These are phyloP conservation scores for Ogataea hybrid DNA, from an alignment of 1,139 yeast genomes.

Conservation along the genomic window DNA sequence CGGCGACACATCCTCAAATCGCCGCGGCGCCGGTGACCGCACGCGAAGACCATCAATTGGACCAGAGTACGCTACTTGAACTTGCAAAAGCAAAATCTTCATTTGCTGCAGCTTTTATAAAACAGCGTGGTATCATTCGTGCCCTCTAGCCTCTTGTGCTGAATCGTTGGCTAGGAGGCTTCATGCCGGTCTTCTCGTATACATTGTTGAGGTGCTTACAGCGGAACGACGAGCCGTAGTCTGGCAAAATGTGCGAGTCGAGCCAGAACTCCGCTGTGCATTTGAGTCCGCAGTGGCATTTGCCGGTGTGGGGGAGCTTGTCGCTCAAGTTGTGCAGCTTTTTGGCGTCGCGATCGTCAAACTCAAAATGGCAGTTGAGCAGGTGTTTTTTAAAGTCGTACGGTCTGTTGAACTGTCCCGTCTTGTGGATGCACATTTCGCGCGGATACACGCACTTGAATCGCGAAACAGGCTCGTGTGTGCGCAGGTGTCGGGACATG, in stretches of 20 bases:
- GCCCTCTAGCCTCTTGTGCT: conserved; percentile 9
- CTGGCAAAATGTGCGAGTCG: conserved; percentile 48
- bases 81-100: conserved; percentile 22
- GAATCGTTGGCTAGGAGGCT: conserved; percentile 21
- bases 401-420: conserved; percentile 65
- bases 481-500: conserved; percentile 62
- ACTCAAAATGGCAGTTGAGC: conserved; percentile 58
- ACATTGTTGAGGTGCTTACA: conserved; percentile 34
- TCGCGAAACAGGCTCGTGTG: conserved; percentile 57
- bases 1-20: conserved; percentile 23
- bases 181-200: conserved; percentile 14
- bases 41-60: background rate
- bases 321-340: conserved; percentile 52
- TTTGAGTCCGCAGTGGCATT: conserved; percentile 56
- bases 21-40: conserved; percentile 21
- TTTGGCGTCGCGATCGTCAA: conserved; percentile 49
- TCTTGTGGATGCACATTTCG: conserved; percentile 54
- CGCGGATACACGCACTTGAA: conserved; percentile 61
- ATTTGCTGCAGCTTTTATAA: conserved; percentile 3
- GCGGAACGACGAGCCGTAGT: conserved; percentile 22
- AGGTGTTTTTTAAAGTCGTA: conserved; percentile 70
- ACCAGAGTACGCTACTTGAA: conserved; percentile 8
- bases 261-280: conserved; percentile 57
- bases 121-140: background rate
- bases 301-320: conserved; percentile 51